Evolutionary conservation across 2,329 filamentous ascomycete species (phyloP).

Genomic region (Epichloe scottii): DNA sequence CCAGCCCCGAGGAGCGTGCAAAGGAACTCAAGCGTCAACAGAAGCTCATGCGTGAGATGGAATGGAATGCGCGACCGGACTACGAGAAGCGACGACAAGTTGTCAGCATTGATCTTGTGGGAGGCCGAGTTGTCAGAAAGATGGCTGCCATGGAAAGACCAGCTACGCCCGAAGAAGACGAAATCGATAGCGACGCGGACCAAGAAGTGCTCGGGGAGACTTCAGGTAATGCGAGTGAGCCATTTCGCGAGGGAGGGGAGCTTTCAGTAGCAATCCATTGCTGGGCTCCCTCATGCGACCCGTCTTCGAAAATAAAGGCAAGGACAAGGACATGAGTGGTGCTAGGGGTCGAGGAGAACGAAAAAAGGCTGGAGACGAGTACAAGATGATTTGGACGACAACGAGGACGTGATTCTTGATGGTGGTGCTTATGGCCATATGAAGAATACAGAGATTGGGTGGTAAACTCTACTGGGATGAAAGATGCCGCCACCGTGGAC

Average conservation of each 20-base stretch:
- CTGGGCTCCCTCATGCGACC: conserved; percentile 54
- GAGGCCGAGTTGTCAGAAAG: conserved; percentile 61
- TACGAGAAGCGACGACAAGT: conserved; percentile 83
- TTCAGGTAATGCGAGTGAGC: conserved; percentile 18
- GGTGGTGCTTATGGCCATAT: conserved; percentile 37
- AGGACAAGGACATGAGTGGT: conserved; percentile 25
- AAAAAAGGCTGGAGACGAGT: conserved; percentile 43
- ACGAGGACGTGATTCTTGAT: conserved; percentile 46
- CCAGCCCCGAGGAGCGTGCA: conserved; percentile 69
- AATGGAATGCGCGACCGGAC: conserved; percentile 73
- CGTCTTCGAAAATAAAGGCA: conserved; percentile 40
- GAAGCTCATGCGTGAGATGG: conserved; percentile 69
- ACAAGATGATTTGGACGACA: conserved; percentile 46
- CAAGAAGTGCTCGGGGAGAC: conserved; percentile 22
- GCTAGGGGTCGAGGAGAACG: conserved; percentile 29
- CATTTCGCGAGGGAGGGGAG: conserved; percentile 32
- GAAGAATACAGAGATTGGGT: conserved; percentile 12
- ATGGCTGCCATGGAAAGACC: conserved; percentile 53
- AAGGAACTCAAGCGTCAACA: conserved; percentile 77
- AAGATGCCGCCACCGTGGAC: too few species aligned
- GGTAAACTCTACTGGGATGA: conserved; percentile 17
- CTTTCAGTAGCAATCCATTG: conserved; percentile 58
- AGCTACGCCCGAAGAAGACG: conserved; percentile 37
- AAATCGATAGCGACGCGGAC: conserved; percentile 20
- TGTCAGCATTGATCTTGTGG: conserved; percentile 70